Base-by-base conservation (phyloP, 768 basidiomycete genomes). In the Trametes maxima region DNA sequence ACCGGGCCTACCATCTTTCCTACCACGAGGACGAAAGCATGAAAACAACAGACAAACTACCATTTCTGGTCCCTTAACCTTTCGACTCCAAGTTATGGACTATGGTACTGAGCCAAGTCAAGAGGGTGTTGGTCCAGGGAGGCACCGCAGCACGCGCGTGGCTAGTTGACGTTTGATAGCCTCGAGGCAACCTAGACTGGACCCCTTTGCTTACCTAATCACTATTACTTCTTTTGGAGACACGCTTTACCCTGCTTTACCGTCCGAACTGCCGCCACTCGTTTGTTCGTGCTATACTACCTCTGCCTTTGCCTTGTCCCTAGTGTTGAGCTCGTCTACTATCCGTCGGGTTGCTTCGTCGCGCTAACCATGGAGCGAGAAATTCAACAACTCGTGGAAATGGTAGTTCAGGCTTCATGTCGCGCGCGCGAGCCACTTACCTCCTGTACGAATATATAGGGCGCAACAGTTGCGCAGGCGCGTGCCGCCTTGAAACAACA, bases 401-500 rank as follows among this genome's bases (percentile, higher is more conserved):
- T 76, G 75, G 75, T 74, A 49, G 13, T 63, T 35, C 24, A 1
- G 0, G 33, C 19, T 33, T 40, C 8, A 13, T 44, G 47, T 45
- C 45, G 17, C 44, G n/a, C 25, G 19, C 8, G 33, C 5, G n/a
- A 53, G 28, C 17, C 36, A 36, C 42, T 53, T 13, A 59, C 24
- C 19, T 44, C 25, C 14, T 14, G 22, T 51, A 21, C 22, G 50
- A 19, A 42, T 46, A 11, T 59, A 4, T 42, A 95, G 95, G 95
- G 95, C 66, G 93, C 93, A 33, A 91, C 89, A 0, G 72, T 76
- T 12, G 84, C 86, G 13, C 91, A 95, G 76, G 95, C 95, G 42
- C 84, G 84, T 67, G 91, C 89, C 33, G 95, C 95, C 17, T 75
- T 97, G 70, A 83, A 80, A 63, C 85, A 87, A 68, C 83, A 90